Evolutionary conservation across 176 grass and related monocot genomes (phyloP).

Genomic region (Juncus effusus): DNA sequence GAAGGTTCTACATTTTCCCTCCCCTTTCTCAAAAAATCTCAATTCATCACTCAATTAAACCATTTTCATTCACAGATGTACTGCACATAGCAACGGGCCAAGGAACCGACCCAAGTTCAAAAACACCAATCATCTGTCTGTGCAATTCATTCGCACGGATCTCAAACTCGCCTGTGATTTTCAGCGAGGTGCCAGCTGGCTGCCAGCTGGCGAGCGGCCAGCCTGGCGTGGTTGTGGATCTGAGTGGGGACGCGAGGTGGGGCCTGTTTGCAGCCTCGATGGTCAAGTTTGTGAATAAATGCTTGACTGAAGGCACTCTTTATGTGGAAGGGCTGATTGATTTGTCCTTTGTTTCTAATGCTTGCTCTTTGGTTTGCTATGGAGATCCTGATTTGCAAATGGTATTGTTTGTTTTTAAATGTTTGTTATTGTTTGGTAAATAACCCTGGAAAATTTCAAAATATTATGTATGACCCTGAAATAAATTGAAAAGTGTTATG

Average conservation of each 20-base stretch:
- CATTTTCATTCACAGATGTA: constrained; percentile 47
- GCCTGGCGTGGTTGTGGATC: constrained; percentile 60
- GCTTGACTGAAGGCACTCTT: constrained; percentile 76
- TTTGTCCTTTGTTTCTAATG: constrained; percentile 58
- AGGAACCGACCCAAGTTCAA: constrained; percentile 26
- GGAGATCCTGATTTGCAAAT: constrained; percentile 72
- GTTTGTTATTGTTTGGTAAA: not conserved
- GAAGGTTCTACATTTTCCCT: constrained; percentile 37
- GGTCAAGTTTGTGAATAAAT: constrained; percentile 81
- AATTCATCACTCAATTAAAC: not conserved
- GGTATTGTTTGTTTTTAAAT: constrained; percentile 29
- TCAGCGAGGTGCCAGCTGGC: constrained; percentile 61
- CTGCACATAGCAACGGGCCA: constrained; percentile 47
- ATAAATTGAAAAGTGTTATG: too few species aligned
- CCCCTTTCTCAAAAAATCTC: not conserved
- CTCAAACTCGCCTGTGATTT: constrained; percentile 48
- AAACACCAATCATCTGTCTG: constrained; percentile 55
- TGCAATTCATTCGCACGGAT: constrained; percentile 50
- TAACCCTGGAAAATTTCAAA: too few species aligned
- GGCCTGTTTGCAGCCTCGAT: constrained; percentile 54
- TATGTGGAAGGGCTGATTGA: constrained; percentile 76
- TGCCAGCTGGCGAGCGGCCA: constrained; percentile 52
- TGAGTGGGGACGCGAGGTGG: constrained; percentile 59
- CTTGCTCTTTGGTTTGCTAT: constrained; percentile 70
- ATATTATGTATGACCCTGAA: too few species aligned